phyloP scores from a whole-genome alignment of 352 stramenopile species.

The Phytophthora foliorum region DNA sequence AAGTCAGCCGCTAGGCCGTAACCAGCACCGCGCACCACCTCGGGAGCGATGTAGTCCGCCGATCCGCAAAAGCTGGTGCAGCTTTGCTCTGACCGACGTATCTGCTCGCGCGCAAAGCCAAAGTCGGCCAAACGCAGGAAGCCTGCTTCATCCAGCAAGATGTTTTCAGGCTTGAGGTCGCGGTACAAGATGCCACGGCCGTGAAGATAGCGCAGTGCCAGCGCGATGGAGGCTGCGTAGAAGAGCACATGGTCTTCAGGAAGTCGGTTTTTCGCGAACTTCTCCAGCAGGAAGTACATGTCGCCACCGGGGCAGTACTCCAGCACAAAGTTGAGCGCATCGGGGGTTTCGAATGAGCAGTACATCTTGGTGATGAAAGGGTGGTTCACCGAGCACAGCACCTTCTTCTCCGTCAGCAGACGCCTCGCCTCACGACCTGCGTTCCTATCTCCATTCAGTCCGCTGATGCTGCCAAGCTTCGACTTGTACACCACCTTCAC shows the following conservation, averaged over 20 bases:
- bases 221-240: constrained; percentile 97
- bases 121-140: constrained; percentile 92
- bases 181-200: constrained; percentile 85
- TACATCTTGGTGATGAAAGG: constrained; percentile 98
- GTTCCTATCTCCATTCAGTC: constrained; percentile 36
- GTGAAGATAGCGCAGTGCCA: constrained; percentile 94
- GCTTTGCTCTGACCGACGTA: constrained; percentile 61
- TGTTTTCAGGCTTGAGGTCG: constrained; percentile 94
- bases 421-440: constrained; percentile 59
- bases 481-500: constrained; percentile 85
- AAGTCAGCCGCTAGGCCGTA: constrained; percentile 85
- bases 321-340: constrained; percentile 98
- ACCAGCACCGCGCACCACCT: constrained; percentile 76
- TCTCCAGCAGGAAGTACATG: constrained; percentile 95
- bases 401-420: constrained; percentile 97
- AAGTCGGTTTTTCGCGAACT: constrained; percentile 93
- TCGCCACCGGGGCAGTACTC: constrained; percentile 98
- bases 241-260: constrained; percentile 94
- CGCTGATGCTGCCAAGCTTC: constrained; percentile 54
- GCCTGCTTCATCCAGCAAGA: constrained; percentile 90
- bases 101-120: constrained; percentile 73
- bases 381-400: constrained; percentile 95
- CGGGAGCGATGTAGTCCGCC: constrained; percentile 88
- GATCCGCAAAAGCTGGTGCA: constrained; percentile 88
- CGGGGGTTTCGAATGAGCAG: constrained; percentile 91